Conservation (phyloP, 2,329 filamentous ascomycete species). For the Fusarium avenaceum region DNA sequence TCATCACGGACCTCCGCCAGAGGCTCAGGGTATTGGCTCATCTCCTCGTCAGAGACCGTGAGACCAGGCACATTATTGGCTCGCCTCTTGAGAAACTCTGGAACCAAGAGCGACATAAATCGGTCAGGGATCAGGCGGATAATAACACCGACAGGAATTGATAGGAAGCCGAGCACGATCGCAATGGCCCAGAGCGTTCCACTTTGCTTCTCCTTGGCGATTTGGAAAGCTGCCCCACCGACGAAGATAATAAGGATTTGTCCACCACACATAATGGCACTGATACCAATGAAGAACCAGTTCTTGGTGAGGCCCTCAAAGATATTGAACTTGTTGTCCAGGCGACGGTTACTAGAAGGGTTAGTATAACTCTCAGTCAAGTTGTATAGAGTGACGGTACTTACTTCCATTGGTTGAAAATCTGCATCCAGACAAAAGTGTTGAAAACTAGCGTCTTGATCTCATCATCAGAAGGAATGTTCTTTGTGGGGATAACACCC, state of each 20-base stretch:
- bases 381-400: conserved; percentile 51
- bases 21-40: conserved; percentile 77
- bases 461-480: conserved; percentile 57
- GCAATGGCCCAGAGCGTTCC: conserved; percentile 89
- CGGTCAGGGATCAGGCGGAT: conserved; percentile 87
- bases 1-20: conserved; percentile 83
- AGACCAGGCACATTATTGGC: conserved; percentile 64
- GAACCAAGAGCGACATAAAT: conserved; percentile 67
- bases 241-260: conserved; percentile 92
- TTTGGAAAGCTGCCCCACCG: conserved; percentile 84
- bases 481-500: conserved; percentile 60
- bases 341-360: conserved; percentile 78
- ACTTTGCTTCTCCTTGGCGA: conserved; percentile 71
- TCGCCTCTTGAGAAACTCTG: conserved; percentile 65
- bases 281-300: conserved; percentile 90
- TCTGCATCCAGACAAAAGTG: conserved; percentile 99
- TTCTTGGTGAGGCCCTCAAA: conserved; percentile 90
- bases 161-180: conserved; percentile 84
- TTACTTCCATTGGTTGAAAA: conserved; percentile 97
- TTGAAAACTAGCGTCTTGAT: conserved; percentile 93
- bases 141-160: conserved; percentile 83
- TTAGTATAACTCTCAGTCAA: conserved; percentile 20
- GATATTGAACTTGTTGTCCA: conserved; percentile 96
- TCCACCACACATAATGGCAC: conserved; percentile 86
- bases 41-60: conserved; percentile 76